Conservation (phyloP, 2,329 filamentous ascomycete species). For the Spiromastix sp. region DNA sequence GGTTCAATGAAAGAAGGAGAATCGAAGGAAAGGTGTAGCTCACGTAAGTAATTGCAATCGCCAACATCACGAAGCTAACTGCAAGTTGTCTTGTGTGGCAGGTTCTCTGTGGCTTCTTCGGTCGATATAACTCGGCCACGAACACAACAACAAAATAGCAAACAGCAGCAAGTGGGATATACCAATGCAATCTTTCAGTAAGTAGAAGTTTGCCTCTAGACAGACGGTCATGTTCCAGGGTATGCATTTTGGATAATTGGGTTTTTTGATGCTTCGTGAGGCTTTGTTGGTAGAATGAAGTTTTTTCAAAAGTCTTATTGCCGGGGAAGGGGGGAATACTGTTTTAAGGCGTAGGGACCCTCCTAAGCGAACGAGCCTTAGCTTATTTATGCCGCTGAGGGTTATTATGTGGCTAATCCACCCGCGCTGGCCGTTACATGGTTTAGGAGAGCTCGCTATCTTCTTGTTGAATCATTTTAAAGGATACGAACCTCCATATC, state of each 20-base stretch:
- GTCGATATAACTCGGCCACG: constrained; percentile 44
- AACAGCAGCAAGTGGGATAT: constrained; percentile 33
- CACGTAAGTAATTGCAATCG: constrained; percentile 30
- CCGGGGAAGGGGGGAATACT: not conserved
- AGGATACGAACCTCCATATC: not conserved
- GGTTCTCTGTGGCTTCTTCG: constrained; percentile 35
- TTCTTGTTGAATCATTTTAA: too few relatives aligned
- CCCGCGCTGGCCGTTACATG: not conserved
- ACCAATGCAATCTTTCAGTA: not conserved
- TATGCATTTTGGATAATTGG: not conserved
- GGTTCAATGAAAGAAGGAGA: constrained; percentile 1
- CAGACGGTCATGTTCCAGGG: not conserved
- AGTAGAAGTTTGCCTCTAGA: not conserved
- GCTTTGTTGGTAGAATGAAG: not conserved
- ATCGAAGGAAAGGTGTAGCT: constrained; percentile 8
- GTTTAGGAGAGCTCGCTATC: too few relatives aligned
- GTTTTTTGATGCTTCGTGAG: not conserved
- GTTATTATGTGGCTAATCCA: not conserved
- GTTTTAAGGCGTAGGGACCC: not conserved
- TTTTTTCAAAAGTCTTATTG: not conserved
- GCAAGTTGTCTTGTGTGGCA: constrained; percentile 29
- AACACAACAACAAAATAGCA: constrained; percentile 46
- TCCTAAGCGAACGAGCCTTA: not conserved
- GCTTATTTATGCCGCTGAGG: not conserved
- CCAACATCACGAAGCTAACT: constrained; percentile 30